Percentiles rank a stretch among this genome's conserved stretches.
Evolutionary conservation across 441 rosid species (phyloP).

Genomic region (Gossypium gossypioides): DNA sequence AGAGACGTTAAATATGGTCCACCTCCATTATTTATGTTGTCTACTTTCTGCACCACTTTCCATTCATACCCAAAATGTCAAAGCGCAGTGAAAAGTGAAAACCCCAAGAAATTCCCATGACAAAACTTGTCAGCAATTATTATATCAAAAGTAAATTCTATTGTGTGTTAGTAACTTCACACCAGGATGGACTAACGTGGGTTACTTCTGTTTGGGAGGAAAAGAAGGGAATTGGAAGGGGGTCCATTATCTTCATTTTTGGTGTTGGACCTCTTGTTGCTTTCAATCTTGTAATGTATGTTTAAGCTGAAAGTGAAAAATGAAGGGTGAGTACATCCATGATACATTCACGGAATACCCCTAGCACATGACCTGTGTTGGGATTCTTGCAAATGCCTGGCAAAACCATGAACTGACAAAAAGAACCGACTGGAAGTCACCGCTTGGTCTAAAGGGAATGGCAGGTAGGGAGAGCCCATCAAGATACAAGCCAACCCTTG

Average conservation of each 20-base stretch:
- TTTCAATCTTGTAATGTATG: neutral
- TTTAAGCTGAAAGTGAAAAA: neutral
- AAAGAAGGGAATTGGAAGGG: neutral
- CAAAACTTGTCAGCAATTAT: neutral
- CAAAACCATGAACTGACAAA: constrained; percentile 18
- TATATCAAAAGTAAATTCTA: neutral
- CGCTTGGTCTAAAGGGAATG: constrained; percentile 18
- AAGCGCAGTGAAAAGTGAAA: neutral
- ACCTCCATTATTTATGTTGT: neutral
- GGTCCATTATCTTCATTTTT: neutral
- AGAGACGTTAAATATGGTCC: neutral
- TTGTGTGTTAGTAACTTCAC: neutral
- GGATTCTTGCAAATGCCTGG: neutral
- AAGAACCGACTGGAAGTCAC: constrained; percentile 17
- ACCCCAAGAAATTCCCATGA: neutral
- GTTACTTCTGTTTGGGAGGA: neutral
- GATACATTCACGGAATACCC: neutral
- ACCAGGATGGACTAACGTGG: no score
- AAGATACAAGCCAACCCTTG: constrained; percentile 12
- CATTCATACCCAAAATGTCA: neutral
- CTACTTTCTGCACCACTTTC: neutral
- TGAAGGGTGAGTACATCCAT: neutral
- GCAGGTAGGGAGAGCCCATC: constrained; percentile 11
- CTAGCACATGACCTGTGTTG: neutral
- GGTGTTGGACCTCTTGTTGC: neutral